Evolutionary conservation across 306 rosid genomes (phyloP).

Genomic region (Fragaria vesca): DNA sequence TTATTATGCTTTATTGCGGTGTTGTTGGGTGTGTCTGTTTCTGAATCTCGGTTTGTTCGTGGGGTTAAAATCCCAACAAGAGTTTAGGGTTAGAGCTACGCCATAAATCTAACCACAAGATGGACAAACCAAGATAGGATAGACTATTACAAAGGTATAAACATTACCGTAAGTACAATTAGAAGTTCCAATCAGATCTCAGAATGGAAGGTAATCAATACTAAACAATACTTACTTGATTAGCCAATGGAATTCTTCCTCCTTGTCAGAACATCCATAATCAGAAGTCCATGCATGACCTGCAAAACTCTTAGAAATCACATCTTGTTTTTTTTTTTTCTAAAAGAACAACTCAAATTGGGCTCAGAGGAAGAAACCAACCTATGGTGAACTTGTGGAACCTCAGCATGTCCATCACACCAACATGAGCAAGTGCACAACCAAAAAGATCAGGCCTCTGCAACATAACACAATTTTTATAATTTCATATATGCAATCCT

Average conservation of each 20-base stretch:
- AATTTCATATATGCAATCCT: background rate
- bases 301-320: constrained; percentile 32
- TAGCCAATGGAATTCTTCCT: constrained; percentile 88
- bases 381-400: constrained; percentile 97
- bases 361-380: constrained; percentile 29
- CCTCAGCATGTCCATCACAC: constrained; percentile 98
- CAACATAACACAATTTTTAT: background rate
- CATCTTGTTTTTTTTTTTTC: background rate
- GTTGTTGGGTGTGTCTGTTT: no score
- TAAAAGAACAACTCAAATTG: background rate
- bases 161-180: background rate
- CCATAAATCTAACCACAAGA: no score
- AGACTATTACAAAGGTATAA: no score
- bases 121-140: no score
- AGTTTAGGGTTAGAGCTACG: background rate
- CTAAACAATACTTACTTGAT: constrained; percentile 58
- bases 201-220: background rate
- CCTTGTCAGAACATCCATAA: constrained; percentile 87
- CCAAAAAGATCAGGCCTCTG: constrained; percentile 97
- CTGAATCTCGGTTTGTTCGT: no score
- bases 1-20: no score
- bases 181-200: background rate
- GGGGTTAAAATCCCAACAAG: no score
- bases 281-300: constrained; percentile 98
- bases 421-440: constrained; percentile 95